These are phyloP conservation scores for Lophiostoma macrostomum DNA, from an alignment of 495 filamentous ascomycete species.

Conservation along the genomic window DNA sequence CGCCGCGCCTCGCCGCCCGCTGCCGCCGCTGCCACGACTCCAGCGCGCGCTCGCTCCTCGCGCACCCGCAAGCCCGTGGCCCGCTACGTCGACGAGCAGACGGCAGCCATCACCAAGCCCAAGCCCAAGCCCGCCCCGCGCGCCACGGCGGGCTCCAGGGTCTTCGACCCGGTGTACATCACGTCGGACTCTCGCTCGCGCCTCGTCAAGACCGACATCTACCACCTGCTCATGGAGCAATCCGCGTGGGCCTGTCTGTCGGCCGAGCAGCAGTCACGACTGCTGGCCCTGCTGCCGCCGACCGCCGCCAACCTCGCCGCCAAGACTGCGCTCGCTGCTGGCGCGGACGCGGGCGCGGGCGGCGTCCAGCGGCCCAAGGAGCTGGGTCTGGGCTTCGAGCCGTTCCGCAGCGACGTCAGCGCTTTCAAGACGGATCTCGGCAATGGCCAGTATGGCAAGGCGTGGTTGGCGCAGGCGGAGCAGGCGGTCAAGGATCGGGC, in stretches of 20 bases:
- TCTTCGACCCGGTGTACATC: constrained; percentile 46
- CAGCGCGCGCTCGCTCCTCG: background rate
- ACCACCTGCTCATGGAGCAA: constrained; percentile 29
- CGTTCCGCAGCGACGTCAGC: constrained; percentile 55
- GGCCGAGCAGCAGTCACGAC: background rate
- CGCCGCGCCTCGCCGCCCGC: background rate
- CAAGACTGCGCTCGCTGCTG: background rate
- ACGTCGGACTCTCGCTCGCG: constrained; percentile 55
- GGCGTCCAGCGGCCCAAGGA: constrained; percentile 47
- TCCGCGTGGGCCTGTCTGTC: constrained; percentile 39
- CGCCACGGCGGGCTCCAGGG: constrained; percentile 36
- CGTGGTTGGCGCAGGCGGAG: constrained; percentile 65
- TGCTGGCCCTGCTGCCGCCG: constrained; percentile 4
- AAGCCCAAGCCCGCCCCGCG: constrained; percentile 14
- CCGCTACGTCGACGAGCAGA: constrained; percentile 4
- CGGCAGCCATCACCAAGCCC: constrained; percentile 4
- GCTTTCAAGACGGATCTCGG: constrained; percentile 59
- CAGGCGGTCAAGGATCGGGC: constrained; percentile 58
- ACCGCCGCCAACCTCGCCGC: background rate
- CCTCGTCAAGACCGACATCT: constrained; percentile 54
- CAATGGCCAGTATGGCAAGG: constrained; percentile 59
- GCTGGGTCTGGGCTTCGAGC: constrained; percentile 46
- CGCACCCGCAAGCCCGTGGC: constrained; percentile 16
- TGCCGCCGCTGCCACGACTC: background rate
- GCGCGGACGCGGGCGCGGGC: constrained; percentile 42